Conservation (phyloP, 352 stramenopile genomes). For the Globisporangium cederbergense region DNA sequence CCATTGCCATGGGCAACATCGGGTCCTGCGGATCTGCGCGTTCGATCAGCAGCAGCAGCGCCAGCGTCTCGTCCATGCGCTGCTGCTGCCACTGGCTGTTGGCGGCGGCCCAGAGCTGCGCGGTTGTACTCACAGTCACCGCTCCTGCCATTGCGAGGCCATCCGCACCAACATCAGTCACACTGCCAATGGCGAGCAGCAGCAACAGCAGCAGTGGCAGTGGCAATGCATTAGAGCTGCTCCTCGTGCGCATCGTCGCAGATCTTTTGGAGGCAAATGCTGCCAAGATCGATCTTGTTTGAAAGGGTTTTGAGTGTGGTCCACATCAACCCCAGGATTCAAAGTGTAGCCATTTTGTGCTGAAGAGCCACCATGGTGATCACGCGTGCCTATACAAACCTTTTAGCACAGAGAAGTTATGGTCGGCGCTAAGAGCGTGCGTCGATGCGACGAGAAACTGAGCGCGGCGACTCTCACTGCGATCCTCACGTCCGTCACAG, state of each 20-base stretch:
- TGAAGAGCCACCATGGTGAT: slow-evolving; percentile 1
- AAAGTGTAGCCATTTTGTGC: slow-evolving; percentile 8
- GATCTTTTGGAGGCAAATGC: not conserved
- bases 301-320: not conserved
- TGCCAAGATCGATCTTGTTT: slow-evolving; percentile 1
- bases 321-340: not conserved
- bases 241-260: not conserved
- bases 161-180: not conserved
- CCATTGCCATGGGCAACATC: slow-evolving; percentile 22
- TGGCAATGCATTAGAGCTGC: not conserved
- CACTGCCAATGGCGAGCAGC: not conserved
- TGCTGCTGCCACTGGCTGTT: slow-evolving; percentile 21
- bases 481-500: slow-evolving; percentile 20
- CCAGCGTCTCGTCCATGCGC: slow-evolving; percentile 25
- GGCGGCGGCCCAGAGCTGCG: slow-evolving; percentile 29
- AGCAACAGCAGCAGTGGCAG: not conserved
- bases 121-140: not conserved
- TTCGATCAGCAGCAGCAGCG: slow-evolving; percentile 28
- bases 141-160: not conserved
- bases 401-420: not conserved
- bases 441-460: slow-evolving; percentile 24
- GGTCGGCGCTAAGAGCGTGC: slow-evolving; percentile 1
- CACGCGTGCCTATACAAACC: too few species aligned
- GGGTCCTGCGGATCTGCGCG: slow-evolving; percentile 21
- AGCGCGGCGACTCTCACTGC: slow-evolving; percentile 22